Percentiles rank a stretch among this genome's conserved stretches.
Evolutionary conservation across 2,329 filamentous ascomycete species (phyloP).

Genomic region (Fusarium torreyae): DNA sequence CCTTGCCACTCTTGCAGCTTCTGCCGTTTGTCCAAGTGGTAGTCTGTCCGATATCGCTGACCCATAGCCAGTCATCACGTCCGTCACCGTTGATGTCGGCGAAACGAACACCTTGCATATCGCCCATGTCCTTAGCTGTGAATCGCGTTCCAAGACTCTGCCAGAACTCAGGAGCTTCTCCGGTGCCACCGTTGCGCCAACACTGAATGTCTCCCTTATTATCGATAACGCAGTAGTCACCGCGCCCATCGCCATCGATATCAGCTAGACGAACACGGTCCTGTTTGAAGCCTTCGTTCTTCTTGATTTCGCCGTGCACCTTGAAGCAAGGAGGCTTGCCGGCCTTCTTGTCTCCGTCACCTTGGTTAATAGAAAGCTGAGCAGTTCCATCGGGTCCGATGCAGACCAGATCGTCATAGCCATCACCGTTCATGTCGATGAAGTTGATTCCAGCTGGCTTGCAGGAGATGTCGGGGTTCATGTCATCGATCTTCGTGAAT

Average conservation of each 20-base stretch:
- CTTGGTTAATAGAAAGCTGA: constrained; percentile 2
- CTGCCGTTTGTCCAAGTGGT: constrained; percentile 46
- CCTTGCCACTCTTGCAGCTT: constrained; percentile 34
- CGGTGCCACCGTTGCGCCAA: constrained; percentile 54
- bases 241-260: constrained; percentile 49
- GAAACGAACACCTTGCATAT: constrained; percentile 41
- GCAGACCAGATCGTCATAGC: constrained; percentile 12
- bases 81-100: constrained; percentile 42
- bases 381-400: neutral
- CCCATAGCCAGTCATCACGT: constrained; percentile 48
- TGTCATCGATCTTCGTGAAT: constrained; percentile 36
- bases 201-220: constrained; percentile 48
- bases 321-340: constrained; percentile 16
- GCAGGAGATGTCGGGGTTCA: constrained; percentile 7
- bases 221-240: constrained; percentile 53
- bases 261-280: constrained; percentile 51
- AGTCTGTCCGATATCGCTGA: constrained; percentile 35
- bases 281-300: constrained; percentile 10
- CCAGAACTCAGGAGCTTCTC: constrained; percentile 53
- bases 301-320: neutral
- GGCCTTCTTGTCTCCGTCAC: neutral
- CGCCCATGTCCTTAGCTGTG: constrained; percentile 37
- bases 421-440: constrained; percentile 35
- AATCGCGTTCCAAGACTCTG: constrained; percentile 51
- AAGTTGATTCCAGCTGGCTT: constrained; percentile 6